Evolutionary conservation across 306 rosid species (phyloP), one percentile per base, ranked within the genome.

Genomic region (Sicyos edulis): DNA sequence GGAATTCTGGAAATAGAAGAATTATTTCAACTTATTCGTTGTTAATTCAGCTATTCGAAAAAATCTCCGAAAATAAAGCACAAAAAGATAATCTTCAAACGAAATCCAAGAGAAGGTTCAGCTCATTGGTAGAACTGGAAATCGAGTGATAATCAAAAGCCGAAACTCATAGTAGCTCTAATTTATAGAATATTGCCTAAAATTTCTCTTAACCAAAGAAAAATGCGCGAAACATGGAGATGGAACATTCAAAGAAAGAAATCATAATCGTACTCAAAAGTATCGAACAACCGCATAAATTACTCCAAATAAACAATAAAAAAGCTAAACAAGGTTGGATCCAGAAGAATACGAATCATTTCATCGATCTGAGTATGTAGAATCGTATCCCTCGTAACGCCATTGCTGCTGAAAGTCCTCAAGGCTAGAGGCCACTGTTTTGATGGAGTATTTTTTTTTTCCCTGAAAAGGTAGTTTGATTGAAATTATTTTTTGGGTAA

Each of bases 301-400:
- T 4, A 34, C 3, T 62, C 69, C 67, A 61, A 32, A 59, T 15
- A 32, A 61, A 61, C 19, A 61, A 61, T 32, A 10, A 61, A 61
- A 32, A 34, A 62, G n/a, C 13, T 34, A 57, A 21, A 7, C 16
- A 63, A 34, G 5, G 51, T 37, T 34, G 5, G 15, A 9, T 63
- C 19, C 11, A 63, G 22, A 37, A 37, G 26, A 26, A n/a, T 29
- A 63, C 50, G 10, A 63, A 16, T 63, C 11, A 63, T 2, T 16
- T 42, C 6, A 37, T 34, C 11, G 59, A 52, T 22, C n/a, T 2
- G 44, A 42, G 29, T 10, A 63, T 20, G 50, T 16, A 21, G 19
- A 70, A 74, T 72, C 87, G 76, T 79, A 87, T 86, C 19, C 77
- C 78, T 77, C 88, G 80, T 87, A 87, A 87, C 79, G 87, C 84